Conservation (phyloP, 2,329 filamentous ascomycete genomes). For the Thermomyces lanuginosus region DNA sequence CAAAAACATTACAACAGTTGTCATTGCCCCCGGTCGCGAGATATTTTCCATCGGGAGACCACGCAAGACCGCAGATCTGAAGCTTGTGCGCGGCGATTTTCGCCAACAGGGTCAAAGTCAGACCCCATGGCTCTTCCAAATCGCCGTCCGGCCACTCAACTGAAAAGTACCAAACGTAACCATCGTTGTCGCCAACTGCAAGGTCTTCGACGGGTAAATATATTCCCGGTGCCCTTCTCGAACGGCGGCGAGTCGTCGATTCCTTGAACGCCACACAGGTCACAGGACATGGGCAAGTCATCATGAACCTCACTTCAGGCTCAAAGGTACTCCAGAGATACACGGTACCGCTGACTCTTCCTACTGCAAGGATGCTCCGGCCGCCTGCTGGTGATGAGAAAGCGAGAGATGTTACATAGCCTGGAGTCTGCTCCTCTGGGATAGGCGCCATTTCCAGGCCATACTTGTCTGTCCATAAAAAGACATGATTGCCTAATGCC, state of each 20-base stretch:
- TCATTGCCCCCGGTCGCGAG: constrained; percentile 90
- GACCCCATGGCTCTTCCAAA: constrained; percentile 56
- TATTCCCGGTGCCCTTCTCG: constrained; percentile 31
- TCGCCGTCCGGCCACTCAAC: constrained; percentile 57
- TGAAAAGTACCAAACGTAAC: constrained; percentile 73
- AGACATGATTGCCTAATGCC: constrained; percentile 61
- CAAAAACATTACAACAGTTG: constrained; percentile 71
- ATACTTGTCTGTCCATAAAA: constrained; percentile 68
- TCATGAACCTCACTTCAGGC: constrained; percentile 53
- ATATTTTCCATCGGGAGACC: constrained; percentile 57
- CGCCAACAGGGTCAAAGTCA: constrained; percentile 60
- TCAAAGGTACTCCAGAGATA: constrained; percentile 59
- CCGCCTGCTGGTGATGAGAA: constrained; percentile 69
- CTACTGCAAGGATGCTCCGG: constrained; percentile 70
- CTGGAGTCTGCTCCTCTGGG: constrained; percentile 32
- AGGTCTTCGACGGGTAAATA: constrained; percentile 62
- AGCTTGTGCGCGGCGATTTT: constrained; percentile 66
- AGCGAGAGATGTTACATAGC: constrained; percentile 63
- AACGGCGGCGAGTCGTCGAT: constrained; percentile 34
- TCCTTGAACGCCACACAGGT: constrained; percentile 74
- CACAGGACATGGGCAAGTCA: constrained; percentile 54
- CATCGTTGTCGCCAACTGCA: constrained; percentile 68
- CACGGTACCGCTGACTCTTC: constrained; percentile 60
- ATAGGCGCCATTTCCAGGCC: constrained; percentile 47
- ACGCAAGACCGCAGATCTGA: constrained; percentile 85